phyloP scores from a whole-genome alignment of 2,329 filamentous ascomycete species.

The Hypoxylon sp. region DNA sequence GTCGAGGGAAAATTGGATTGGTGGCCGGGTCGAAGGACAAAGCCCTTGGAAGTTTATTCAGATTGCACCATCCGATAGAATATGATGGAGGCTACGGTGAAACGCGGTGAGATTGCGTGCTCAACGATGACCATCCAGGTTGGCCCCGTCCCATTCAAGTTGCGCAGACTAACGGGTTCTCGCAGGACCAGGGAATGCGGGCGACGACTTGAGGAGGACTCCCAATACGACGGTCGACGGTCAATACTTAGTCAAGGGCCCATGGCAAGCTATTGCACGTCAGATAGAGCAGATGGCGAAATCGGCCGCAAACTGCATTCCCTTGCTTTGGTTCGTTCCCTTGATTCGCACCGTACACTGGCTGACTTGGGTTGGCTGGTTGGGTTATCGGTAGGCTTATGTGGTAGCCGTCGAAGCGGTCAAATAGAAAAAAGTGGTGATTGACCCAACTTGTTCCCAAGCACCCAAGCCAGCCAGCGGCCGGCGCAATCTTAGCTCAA shows the following conservation, averaged over 20 bases:
- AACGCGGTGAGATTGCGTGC: conserved; percentile 50
- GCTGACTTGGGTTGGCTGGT: conserved; percentile 11
- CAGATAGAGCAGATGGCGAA: conserved; percentile 37
- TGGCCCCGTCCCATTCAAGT: conserved; percentile 9
- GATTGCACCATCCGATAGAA: conserved; percentile 45
- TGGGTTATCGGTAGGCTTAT: background rate
- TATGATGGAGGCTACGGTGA: conserved; percentile 43
- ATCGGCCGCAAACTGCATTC: conserved; percentile 36
- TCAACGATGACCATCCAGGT: conserved; percentile 39
- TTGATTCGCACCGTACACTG: conserved; percentile 1
- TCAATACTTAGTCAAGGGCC: background rate
- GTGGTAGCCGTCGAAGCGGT: conserved; percentile 32
- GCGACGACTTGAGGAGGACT: conserved; percentile 3
- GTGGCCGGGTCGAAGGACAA: conserved; percentile 39
- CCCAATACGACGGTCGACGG: background rate
- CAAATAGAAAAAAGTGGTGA: conserved; percentile 53
- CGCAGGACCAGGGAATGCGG: conserved; percentile 26
- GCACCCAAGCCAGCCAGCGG: conserved; percentile 27
- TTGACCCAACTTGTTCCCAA: conserved; percentile 24
- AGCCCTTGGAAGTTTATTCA: conserved; percentile 33
- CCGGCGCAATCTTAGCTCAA: conserved; percentile 46
- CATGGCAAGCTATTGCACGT: conserved; percentile 31
- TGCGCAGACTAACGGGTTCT: conserved; percentile 35
- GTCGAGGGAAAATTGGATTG: conserved; percentile 28
- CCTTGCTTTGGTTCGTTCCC: conserved; percentile 14